Evolutionary conservation across 768 basidiomycete species (phyloP).

Genomic region (Serendipita sp.): DNA sequence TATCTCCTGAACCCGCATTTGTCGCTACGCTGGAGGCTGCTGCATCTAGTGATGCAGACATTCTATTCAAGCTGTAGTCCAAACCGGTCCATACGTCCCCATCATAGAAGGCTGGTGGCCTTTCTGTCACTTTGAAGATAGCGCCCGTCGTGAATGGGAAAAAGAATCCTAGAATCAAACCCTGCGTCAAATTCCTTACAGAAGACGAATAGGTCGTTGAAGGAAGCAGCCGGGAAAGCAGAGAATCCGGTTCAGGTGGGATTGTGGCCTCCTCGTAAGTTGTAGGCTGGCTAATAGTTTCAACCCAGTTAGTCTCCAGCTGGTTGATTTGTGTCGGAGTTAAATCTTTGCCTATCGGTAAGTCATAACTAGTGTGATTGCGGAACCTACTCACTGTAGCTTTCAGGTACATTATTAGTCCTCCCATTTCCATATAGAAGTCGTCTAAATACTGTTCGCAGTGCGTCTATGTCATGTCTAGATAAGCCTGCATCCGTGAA

Average conservation of each 20-base stretch:
- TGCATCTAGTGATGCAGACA: too few species aligned
- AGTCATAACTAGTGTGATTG: not conserved
- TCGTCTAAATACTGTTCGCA: not conserved
- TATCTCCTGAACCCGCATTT: not conserved
- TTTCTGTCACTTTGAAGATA: not conserved
- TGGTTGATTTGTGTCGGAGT: not conserved
- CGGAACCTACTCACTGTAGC: not conserved
- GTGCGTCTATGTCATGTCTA: not conserved
- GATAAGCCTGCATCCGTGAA: not conserved
- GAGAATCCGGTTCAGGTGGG: not conserved
- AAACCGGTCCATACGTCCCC: not conserved
- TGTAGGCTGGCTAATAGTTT: slow-evolving; percentile 1
- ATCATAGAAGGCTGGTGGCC: not conserved
- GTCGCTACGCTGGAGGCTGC: not conserved
- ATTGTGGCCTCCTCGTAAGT: not conserved
- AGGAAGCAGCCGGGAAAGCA: not conserved
- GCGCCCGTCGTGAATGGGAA: not conserved
- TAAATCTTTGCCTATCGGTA: not conserved
- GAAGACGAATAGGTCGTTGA: not conserved
- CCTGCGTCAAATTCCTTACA: not conserved
- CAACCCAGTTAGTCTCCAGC: not conserved
- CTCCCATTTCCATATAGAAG: not conserved
- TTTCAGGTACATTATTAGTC: not conserved
- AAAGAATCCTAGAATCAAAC: not conserved
- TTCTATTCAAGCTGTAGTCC: not conserved